Evolutionary conservation across 225 moss, liverwort and hornwort genomes (phyloP).

Genomic region (Thuidium tamariscinum): DNA sequence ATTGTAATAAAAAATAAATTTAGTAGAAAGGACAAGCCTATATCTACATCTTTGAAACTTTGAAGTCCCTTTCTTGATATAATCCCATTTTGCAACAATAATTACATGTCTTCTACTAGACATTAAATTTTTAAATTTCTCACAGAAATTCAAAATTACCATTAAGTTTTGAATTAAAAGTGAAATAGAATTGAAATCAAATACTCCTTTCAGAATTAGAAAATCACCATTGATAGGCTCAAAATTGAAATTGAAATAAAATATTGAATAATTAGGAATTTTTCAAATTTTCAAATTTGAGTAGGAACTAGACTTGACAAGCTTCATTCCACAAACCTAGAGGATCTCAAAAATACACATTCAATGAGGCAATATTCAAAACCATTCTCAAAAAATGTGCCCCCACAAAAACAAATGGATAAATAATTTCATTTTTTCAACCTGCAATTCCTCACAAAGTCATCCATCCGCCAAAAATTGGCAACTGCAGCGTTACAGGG

Average conservation of each 20-base stretch:
- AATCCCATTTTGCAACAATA: neutral
- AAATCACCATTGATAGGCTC: accelerated
- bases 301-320: neutral
- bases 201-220: neutral
- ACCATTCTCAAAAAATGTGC: no score
- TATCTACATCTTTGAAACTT: neutral
- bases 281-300: neutral
- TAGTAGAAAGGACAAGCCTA: accelerated
- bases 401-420: no score
- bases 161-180: neutral
- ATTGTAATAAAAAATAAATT: neutral
- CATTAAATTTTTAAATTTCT: neutral
- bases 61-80: accelerated
- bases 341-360: neutral
- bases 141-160: no score
- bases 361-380: neutral
- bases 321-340: neutral
- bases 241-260: neutral
- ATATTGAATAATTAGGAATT: neutral
- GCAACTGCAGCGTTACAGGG: neutral
- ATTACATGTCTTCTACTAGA: neutral
- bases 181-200: neutral
- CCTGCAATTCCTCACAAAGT: neutral
- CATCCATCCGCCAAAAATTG: neutral
- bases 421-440: neutral